A percentile compares a stretch with the other conserved stretches of the same genome.
Conservation (phyloP, 495 filamentous ascomycete species). For the Cercophora newfieldiana region DNA sequence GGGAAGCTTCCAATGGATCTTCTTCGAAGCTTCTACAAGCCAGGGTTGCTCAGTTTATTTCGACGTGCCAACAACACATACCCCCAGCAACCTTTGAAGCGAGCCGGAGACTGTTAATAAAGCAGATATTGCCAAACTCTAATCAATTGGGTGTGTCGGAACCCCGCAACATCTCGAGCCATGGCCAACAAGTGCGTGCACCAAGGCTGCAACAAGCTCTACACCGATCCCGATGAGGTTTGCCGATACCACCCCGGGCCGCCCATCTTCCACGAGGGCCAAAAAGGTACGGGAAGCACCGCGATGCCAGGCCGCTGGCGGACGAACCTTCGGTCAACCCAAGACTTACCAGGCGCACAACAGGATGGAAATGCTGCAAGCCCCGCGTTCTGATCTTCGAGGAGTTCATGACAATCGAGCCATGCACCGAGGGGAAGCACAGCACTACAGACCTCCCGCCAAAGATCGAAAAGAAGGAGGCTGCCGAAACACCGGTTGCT, state of each 20-base stretch:
- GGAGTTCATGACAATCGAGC: slow-evolving; percentile 92
- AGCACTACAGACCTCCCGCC: slow-evolving; percentile 72
- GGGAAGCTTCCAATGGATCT: slow-evolving; percentile 21
- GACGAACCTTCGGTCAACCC: background rate
- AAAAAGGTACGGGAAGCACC: slow-evolving; percentile 79
- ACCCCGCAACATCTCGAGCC: slow-evolving; percentile 19
- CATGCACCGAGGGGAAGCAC: slow-evolving; percentile 93
- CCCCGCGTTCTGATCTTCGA: slow-evolving; percentile 97
- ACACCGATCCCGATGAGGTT: slow-evolving; percentile 77
- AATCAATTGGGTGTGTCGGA: background rate
- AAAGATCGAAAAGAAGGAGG: slow-evolving; percentile 55
- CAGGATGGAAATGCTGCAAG: slow-evolving; percentile 99
- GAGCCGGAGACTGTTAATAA: background rate
- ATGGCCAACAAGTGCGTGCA: slow-evolving; percentile 95
- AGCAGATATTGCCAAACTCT: background rate
- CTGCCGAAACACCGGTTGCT: slow-evolving; percentile 34
- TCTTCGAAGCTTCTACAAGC: slow-evolving; percentile 24
- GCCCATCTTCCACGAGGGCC: slow-evolving; percentile 95
- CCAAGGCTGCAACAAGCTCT: slow-evolving; percentile 90
- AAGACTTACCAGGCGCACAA: slow-evolving; percentile 15
- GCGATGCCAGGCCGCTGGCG: too few relatives aligned
- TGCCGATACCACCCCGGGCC: slow-evolving; percentile 93
- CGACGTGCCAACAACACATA: background rate
- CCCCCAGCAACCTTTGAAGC: background rate
- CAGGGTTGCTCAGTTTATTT: slow-evolving; percentile 2